These are phyloP conservation scores for Sporothrix sp. DNA, from an alignment of 2,329 filamentous ascomycete genomes.

Conservation along the genomic window DNA sequence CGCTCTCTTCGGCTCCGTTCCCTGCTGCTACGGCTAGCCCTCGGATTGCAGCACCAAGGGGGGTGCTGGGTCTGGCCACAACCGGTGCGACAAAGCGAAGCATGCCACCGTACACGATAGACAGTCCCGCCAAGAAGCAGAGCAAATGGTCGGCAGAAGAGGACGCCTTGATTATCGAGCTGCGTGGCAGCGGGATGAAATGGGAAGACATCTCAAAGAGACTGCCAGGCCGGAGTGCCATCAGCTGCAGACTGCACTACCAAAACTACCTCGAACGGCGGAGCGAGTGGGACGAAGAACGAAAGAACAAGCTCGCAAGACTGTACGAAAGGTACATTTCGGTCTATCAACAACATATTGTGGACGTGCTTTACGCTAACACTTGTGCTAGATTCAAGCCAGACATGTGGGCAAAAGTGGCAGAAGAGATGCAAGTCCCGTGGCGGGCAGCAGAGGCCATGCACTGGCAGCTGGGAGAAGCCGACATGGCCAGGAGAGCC, in stretches of 20 bases:
- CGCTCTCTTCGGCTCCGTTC: not conserved
- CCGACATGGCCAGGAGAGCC: conserved; percentile 86
- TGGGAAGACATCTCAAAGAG: conserved; percentile 97
- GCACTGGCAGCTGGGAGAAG: conserved; percentile 94
- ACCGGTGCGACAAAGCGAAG: conserved; percentile 34
- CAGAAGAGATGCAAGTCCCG: conserved; percentile 87
- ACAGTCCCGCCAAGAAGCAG: conserved; percentile 80
- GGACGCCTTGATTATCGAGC: conserved; percentile 85
- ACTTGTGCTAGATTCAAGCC: conserved; percentile 95
- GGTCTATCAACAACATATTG: no score
- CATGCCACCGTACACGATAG: conserved; percentile 44
- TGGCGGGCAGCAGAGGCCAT: conserved; percentile 95
- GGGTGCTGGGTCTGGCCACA: conserved; percentile 1
- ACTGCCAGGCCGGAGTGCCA: conserved; percentile 80
- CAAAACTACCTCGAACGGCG: conserved; percentile 93
- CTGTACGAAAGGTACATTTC: conserved; percentile 80
- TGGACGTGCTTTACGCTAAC: no score
- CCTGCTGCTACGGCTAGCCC: not conserved
- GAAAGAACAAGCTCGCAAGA: conserved; percentile 90
- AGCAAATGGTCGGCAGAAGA: conserved; percentile 95
- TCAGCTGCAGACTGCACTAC: conserved; percentile 89
- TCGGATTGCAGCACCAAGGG: not conserved
- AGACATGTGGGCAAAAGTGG: conserved; percentile 96
- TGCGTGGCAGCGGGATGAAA: conserved; percentile 87
- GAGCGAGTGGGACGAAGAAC: conserved; percentile 93